Conservation (phyloP, 306 rosid genomes). For the Pyrus pyrifolia region DNA sequence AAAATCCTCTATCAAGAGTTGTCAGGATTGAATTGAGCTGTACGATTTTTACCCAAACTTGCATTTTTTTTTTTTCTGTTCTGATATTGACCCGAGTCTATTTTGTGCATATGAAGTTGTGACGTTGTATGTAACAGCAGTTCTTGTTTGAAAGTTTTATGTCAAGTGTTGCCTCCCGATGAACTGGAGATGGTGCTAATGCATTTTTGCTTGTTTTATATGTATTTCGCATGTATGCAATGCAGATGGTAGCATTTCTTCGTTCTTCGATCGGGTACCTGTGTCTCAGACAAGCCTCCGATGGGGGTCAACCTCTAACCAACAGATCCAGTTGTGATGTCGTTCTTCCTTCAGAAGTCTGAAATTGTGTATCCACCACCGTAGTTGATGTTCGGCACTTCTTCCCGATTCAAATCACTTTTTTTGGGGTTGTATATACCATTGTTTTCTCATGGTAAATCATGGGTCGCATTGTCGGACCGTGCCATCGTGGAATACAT, state of each 20-base stretch:
- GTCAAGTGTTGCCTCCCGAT: neutral
- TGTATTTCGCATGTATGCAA: neutral
- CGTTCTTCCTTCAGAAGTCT: neutral
- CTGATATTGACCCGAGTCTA: neutral
- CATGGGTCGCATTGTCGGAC: neutral
- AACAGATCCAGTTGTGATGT: neutral
- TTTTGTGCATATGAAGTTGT: neutral
- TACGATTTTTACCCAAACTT: neutral
- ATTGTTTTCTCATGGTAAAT: constrained; percentile 4
- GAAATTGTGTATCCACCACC: neutral
- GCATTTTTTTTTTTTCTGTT: neutral
- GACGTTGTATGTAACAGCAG: neutral
- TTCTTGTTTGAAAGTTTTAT: neutral
- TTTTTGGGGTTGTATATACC: neutral
- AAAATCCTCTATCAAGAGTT: neutral
- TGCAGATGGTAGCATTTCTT: neutral
- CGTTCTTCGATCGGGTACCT: neutral
- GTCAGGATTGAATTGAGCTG: neutral
- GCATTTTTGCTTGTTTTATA: neutral
- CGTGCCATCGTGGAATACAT: neutral
- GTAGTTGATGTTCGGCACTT: neutral
- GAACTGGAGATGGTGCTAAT: neutral
- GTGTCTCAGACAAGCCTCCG: neutral
- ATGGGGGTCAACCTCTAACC: neutral
- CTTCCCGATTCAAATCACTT: neutral